phyloP scores from a whole-genome alignment of 2,329 filamentous ascomycete genomes.

The Fusarium sp. region DNA sequence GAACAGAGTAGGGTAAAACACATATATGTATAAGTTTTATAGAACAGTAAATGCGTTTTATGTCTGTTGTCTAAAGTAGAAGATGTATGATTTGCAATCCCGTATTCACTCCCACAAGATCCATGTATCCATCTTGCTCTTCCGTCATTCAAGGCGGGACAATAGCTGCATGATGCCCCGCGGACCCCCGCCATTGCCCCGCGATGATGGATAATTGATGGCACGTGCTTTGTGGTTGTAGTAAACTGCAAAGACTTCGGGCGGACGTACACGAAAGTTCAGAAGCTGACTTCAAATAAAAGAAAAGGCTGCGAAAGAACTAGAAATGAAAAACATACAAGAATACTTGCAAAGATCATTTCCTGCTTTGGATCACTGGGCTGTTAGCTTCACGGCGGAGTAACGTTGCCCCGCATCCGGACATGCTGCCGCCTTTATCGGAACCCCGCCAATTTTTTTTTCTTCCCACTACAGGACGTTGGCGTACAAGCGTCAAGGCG shows the following conservation, averaged over 20 bases:
- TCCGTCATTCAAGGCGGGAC: background rate
- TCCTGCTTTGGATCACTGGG: background rate
- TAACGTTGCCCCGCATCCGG: conserved; percentile 37
- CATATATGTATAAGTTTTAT: background rate
- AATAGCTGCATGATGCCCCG: background rate
- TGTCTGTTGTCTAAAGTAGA: background rate
- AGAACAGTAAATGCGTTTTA: background rate
- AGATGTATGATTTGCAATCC: background rate
- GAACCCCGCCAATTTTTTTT: conserved; percentile 44
- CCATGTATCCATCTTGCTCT: background rate
- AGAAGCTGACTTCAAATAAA: background rate
- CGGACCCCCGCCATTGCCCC: conserved; percentile 6
- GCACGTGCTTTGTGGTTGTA: background rate
- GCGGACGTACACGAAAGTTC: background rate
- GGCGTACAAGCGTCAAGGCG: conserved; percentile 42
- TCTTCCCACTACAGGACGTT: conserved; percentile 32
- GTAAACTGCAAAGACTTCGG: background rate
- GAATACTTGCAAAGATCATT: background rate
- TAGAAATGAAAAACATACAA: background rate
- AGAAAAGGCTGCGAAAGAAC: background rate
- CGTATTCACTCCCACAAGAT: background rate
- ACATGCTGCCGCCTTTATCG: conserved; percentile 29
- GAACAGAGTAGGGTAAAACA: background rate
- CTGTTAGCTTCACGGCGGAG: conserved; percentile 15
- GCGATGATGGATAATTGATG: background rate